phyloP scores from a whole-genome alignment of 1,139 yeast genomes.

The Magnusiomyces magnusii region DNA sequence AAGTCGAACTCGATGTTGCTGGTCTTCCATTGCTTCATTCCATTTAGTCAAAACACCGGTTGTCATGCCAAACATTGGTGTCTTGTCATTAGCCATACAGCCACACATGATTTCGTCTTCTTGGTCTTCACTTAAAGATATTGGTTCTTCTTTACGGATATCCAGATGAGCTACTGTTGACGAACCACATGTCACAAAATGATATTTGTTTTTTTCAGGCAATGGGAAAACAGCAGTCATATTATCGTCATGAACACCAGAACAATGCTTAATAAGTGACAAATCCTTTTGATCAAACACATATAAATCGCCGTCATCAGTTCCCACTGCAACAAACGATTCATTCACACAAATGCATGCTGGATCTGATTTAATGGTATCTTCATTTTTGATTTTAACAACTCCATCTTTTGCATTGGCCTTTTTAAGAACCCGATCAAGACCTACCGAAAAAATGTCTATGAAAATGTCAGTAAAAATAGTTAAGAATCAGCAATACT shows the following conservation, averaged over 20 bases:
- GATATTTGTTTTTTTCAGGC: slow-evolving; percentile 63
- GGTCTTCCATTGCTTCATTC: slow-evolving; percentile 66
- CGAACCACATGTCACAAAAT: slow-evolving; percentile 73
- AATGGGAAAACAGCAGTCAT: slow-evolving; percentile 56
- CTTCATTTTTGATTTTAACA: slow-evolving; percentile 50
- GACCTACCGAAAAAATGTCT: slow-evolving; percentile 48
- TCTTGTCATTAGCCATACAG: slow-evolving; percentile 51
- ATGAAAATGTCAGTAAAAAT: slow-evolving; percentile 31
- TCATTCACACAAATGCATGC: slow-evolving; percentile 57
- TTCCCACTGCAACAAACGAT: slow-evolving; percentile 63
- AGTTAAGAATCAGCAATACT: neutral
- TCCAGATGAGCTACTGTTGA: slow-evolving; percentile 78
- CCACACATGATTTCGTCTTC: slow-evolving; percentile 84
- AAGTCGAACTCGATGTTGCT: slow-evolving; percentile 71
- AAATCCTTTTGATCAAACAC: slow-evolving; percentile 52
- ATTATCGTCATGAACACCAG: slow-evolving; percentile 53
- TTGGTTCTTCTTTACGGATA: slow-evolving; percentile 51
- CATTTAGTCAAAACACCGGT: slow-evolving; percentile 92
- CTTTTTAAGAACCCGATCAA: slow-evolving; percentile 70
- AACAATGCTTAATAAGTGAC: slow-evolving; percentile 35
- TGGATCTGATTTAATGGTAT: slow-evolving; percentile 43
- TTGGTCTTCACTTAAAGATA: slow-evolving; percentile 70
- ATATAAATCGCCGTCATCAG: slow-evolving; percentile 62
- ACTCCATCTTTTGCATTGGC: slow-evolving; percentile 69
- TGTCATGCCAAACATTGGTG: slow-evolving; percentile 76